Percentiles rank a stretch among this genome's conserved stretches.
phyloP scores from a whole-genome alignment of 305 asterid species.

The Fraxinus dipetala region DNA sequence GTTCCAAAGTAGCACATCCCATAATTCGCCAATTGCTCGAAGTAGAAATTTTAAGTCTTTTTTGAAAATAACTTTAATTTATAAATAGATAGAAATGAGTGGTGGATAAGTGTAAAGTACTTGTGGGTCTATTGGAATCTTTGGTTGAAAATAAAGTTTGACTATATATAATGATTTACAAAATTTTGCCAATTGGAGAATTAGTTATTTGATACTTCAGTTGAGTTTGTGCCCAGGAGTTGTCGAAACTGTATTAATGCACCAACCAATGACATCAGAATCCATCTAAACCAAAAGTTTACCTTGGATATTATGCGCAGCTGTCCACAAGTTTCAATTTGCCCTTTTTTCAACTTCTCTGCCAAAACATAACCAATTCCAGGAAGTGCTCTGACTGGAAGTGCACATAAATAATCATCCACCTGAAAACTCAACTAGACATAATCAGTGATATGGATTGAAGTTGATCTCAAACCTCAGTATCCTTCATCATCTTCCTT shows the following conservation, averaged over 20 bases:
- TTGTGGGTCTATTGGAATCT: background rate
- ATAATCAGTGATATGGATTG: background rate
- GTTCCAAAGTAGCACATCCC: background rate
- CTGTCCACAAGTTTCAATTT: slow-evolving; percentile 70
- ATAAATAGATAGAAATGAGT: background rate
- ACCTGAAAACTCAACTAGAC: slow-evolving; percentile 50
- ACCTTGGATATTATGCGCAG: slow-evolving; percentile 71
- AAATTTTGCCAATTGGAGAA: background rate
- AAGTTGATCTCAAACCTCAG: slow-evolving; percentile 11
- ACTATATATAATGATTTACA: background rate
- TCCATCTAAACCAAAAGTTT: background rate
- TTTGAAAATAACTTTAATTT: background rate
- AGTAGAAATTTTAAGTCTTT: background rate
- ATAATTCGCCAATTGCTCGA: background rate
- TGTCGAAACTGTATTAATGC: slow-evolving; percentile 4
- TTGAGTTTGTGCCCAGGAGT: background rate
- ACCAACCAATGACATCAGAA: slow-evolving; percentile 10
- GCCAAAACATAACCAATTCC: slow-evolving; percentile 87
- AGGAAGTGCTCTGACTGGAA: slow-evolving; percentile 95
- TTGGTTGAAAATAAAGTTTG: background rate
- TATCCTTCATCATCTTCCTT: background rate
- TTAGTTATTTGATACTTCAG: background rate
- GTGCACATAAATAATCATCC: slow-evolving; percentile 60
- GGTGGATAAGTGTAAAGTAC: background rate
- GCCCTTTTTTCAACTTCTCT: slow-evolving; percentile 63